Conservation (phyloP, 257 asterid genomes). For the Vinca minor region DNA sequence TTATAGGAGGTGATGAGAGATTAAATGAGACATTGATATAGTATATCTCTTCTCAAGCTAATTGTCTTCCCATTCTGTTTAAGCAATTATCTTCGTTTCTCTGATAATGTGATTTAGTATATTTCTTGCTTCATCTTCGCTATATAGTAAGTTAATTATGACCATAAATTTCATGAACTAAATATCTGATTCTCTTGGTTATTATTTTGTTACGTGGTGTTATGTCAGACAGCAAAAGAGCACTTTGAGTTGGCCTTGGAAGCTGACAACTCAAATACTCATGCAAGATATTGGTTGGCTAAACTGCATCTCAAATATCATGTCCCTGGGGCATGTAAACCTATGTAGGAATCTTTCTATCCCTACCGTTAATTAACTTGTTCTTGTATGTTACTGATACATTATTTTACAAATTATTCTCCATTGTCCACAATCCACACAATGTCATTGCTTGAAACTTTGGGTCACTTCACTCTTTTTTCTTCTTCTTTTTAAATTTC, state of each 20-base stretch:
- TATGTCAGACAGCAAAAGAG: slow-evolving; percentile 72
- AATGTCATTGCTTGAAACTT: slow-evolving; percentile 1
- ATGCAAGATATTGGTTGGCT: slow-evolving; percentile 89
- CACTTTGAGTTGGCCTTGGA: slow-evolving; percentile 88
- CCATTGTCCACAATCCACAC: background rate
- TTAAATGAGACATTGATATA: background rate
- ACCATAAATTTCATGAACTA: background rate
- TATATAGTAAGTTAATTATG: background rate
- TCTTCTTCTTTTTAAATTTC: background rate
- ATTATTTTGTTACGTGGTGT: slow-evolving; percentile 16
- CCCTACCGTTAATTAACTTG: background rate
- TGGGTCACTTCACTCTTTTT: background rate
- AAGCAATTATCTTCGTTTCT: background rate
- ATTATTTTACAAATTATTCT: background rate
- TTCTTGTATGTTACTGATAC: too few species aligned
- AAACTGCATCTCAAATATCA: slow-evolving; percentile 82
- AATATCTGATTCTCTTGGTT: background rate
- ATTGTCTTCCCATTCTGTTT: background rate
- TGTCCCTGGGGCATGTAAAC: slow-evolving; percentile 86
- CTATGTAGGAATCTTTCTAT: slow-evolving; percentile 41
- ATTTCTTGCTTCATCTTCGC: background rate
- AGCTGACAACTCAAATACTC: slow-evolving; percentile 80
- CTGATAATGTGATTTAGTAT: background rate
- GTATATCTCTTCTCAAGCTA: too few species aligned
- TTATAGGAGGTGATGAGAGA: background rate